Conservation (phyloP, 805 yeast genomes). For the Scheffersomyces coipomensis region DNA sequence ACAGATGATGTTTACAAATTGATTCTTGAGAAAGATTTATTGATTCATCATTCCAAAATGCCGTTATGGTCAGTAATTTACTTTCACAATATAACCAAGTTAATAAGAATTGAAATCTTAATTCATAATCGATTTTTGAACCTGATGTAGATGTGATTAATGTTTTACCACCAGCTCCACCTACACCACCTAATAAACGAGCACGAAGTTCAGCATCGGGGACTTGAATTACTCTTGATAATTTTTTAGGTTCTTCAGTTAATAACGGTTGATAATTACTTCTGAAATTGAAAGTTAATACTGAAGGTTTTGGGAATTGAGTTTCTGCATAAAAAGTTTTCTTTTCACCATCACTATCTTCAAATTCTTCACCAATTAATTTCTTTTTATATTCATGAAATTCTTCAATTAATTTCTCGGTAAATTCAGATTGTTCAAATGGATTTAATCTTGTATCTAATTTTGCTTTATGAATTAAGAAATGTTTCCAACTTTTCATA, state of each 20-base stretch:
- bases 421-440: slow-evolving; percentile 25
- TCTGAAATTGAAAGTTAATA: neutral
- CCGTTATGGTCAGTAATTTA: neutral
- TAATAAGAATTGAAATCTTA: neutral
- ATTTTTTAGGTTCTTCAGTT: no score
- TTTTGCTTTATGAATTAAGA: slow-evolving; percentile 15
- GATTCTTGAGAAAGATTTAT: neutral
- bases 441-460: slow-evolving; percentile 31
- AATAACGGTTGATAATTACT: neutral
- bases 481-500: slow-evolving; percentile 22
- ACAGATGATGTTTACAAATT: neutral
- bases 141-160: neutral
- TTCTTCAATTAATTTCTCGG: slow-evolving; percentile 17
- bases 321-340: neutral
- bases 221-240: neutral
- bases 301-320: neutral
- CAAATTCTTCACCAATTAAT: neutral
- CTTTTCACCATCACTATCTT: neutral
- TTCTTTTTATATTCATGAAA: slow-evolving; percentile 12
- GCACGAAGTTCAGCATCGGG: neutral
- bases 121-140: neutral
- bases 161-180: neutral
- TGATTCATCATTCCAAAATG: neutral
- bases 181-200: neutral
- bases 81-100: neutral